phyloP scores from a whole-genome alignment of 2,329 filamentous ascomycete species.

The Talaromyces verruculosus region DNA sequence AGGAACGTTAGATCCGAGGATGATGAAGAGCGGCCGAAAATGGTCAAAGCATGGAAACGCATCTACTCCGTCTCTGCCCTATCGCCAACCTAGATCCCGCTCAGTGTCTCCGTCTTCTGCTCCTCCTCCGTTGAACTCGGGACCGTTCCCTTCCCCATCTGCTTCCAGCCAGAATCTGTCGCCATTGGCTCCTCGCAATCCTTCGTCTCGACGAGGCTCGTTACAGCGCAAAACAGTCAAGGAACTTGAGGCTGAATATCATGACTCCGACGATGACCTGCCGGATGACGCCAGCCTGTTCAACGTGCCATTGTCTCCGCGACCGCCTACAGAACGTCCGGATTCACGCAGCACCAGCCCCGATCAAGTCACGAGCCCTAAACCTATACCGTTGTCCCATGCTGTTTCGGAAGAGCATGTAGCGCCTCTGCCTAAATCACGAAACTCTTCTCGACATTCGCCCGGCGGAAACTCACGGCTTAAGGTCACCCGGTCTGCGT shows the following conservation, averaged over 20 bases:
- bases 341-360: slow-evolving; percentile 45
- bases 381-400: slow-evolving; percentile 46
- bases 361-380: slow-evolving; percentile 38
- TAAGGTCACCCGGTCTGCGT: slow-evolving; percentile 32
- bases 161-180: slow-evolving; percentile 32
- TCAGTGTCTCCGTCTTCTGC: slow-evolving; percentile 17
- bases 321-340: slow-evolving; percentile 41
- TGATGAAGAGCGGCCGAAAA: slow-evolving; percentile 20
- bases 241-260: slow-evolving; percentile 52
- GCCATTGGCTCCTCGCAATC: slow-evolving; percentile 29
- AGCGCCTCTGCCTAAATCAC: slow-evolving; percentile 23
- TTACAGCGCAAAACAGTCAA: slow-evolving; percentile 51
- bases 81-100: slow-evolving; percentile 18
- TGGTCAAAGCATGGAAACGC: slow-evolving; percentile 8
- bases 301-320: slow-evolving; percentile 53
- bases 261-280: slow-evolving; percentile 53
- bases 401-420: slow-evolving; percentile 28
- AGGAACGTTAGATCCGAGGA: slow-evolving; percentile 19
- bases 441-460: slow-evolving; percentile 25
- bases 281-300: slow-evolving; percentile 52
- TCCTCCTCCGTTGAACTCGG: slow-evolving; percentile 10
- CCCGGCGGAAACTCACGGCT: slow-evolving; percentile 32
- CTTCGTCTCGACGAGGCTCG: slow-evolving; percentile 22
- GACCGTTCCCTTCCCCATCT: slow-evolving; percentile 21
- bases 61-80: slow-evolving; percentile 10